These are phyloP conservation scores for Metarhizium album DNA, from an alignment of 2,329 filamentous ascomycete genomes.

Conservation along the genomic window DNA sequence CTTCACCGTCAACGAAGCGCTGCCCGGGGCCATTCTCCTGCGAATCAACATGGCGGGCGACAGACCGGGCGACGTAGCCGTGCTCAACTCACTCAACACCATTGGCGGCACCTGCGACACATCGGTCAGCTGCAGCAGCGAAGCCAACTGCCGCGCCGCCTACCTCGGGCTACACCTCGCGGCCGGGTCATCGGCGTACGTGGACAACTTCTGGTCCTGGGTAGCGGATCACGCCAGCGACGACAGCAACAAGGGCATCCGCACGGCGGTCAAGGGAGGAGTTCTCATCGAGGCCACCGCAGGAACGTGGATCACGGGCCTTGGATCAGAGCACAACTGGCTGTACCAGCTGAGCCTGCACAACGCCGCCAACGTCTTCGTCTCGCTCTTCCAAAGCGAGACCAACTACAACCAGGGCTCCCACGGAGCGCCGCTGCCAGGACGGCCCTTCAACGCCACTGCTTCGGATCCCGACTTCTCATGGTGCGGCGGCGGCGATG, in stretches of 20 bases:
- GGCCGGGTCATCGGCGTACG: constrained; percentile 10
- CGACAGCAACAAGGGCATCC: constrained; percentile 32
- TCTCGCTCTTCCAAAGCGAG: constrained; percentile 42
- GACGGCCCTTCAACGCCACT: constrained; percentile 28
- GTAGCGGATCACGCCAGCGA: constrained; percentile 35
- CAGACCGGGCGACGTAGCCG: constrained; percentile 35
- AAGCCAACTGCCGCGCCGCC: constrained; percentile 33
- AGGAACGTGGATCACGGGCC: constrained; percentile 36
- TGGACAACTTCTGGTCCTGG: constrained; percentile 25
- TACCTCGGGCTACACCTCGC: constrained; percentile 39
- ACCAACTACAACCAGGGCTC: constrained; percentile 30
- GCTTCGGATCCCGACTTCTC: constrained; percentile 26
- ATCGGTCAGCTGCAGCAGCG: constrained; percentile 12
- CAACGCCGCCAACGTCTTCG: constrained; percentile 36
- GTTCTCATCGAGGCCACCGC: constrained; percentile 33
- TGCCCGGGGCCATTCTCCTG: constrained; percentile 29
- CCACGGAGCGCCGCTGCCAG: constrained; percentile 21
- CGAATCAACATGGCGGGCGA: constrained; percentile 39
- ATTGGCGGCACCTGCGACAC: constrained; percentile 32
- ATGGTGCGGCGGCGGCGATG: constrained; percentile 25
- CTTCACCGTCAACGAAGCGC: constrained; percentile 36
- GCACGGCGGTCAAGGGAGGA: constrained; percentile 35
- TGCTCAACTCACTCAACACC: constrained; percentile 35
- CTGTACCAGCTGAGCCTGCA: constrained; percentile 46
- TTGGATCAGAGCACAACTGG: constrained; percentile 44